Evolutionary conservation across 768 basidiomycete species (phyloP), one percentile per base, ranked within the genome.

Genomic region (Suillus bovinus): DNA sequence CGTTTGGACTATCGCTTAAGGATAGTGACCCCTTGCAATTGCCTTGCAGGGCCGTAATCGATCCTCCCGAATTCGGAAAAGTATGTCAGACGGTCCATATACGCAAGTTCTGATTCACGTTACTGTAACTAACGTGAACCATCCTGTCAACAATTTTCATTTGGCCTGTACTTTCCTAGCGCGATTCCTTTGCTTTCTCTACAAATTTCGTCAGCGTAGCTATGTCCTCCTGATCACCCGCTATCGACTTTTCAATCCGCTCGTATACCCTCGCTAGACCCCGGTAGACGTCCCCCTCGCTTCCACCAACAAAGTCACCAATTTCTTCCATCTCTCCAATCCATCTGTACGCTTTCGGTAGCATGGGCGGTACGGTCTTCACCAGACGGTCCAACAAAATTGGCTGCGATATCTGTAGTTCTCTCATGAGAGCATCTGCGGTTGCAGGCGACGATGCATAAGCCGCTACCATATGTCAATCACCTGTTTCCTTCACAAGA

Each of bases 281-380:
- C 53, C 76, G 69, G 67, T 84, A 82, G 6, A 81, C 79, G 27
- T 80, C 76, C 0, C 78, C 78, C 61, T 80, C 79, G 1, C 68
- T 74, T 8, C 74, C 77, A 10, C 80, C 80, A 11, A 87, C 82
- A 70, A 87, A 87, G 7, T 71, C 76, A 3, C 81, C 79, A 44
- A 89, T 86, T 70, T 88, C 87, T 58, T 83, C 76, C 86, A 86
- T 87, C 75, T 88, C 86, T 52, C 80, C 82, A 16, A 83, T 79
- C 81, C 80, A 87, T 56, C 86, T 78, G 66, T 88, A 86, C 4
- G 84, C 84, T 64, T 87, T 88, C n/a, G 81, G 83, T 22, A 85
- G 71, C 84, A 86, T 84, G 38, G 71, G 61, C 5, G 83, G 81
- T 33, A 86, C 70, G 2, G 64, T 64, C 52, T 67, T 68, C 4